phyloP scores from a whole-genome alignment of 768 basidiomycete genomes.

The Collybia sp. region DNA sequence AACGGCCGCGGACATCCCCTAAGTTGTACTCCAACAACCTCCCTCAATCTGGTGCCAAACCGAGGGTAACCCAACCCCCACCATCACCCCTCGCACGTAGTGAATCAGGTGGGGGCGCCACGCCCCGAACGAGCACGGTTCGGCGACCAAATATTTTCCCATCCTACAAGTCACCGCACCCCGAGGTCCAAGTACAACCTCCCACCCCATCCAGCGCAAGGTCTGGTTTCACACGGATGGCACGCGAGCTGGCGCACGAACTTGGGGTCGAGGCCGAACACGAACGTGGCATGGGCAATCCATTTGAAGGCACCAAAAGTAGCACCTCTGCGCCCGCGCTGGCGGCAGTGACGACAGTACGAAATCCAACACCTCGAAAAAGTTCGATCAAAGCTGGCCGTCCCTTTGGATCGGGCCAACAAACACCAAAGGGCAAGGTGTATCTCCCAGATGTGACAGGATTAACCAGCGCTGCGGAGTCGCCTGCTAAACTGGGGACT shows the following conservation, averaged over 20 bases:
- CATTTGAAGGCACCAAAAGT: conserved; percentile 4
- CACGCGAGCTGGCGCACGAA: conserved; percentile 50
- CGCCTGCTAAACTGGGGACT: conserved; percentile 55
- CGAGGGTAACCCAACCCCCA: conserved; percentile 1
- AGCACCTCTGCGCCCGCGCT: conserved; percentile 7
- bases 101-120: conserved; percentile 6
- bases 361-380: conserved; percentile 14
- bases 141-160: conserved; percentile 22
- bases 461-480: conserved; percentile 70
- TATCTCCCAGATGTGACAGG: conserved; percentile 84
- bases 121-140: conserved; percentile 7
- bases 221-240: conserved; percentile 60
- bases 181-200: conserved; percentile 50
- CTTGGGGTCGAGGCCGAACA: conserved; percentile 35
- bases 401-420: conserved; percentile 6
- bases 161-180: conserved; percentile 28
- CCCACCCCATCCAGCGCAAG: conserved; percentile 53
- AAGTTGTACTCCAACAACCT: conserved; percentile 5
- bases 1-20: conserved; percentile 56
- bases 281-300: neutral
- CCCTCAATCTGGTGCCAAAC: conserved; percentile 3
- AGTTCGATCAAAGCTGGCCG: conserved; percentile 14
- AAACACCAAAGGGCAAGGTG: conserved; percentile 33
- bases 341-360: conserved; percentile 12
- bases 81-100: conserved; percentile 18